phyloP scores from a whole-genome alignment of 192 early-diverging fungal species.

The Podila epicladia region DNA sequence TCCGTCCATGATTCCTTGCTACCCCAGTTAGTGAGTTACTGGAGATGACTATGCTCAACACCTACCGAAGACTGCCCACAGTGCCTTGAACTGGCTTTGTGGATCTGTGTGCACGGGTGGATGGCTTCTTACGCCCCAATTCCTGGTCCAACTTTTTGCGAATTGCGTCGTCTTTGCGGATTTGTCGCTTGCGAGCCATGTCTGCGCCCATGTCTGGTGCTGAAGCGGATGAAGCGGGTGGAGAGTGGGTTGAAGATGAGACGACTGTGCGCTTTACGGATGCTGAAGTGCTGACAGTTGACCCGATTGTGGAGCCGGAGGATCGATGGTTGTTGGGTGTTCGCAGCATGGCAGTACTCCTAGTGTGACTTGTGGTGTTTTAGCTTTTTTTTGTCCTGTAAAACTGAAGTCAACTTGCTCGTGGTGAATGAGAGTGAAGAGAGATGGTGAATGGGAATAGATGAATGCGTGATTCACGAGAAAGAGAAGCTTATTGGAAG shows the following conservation, averaged over 20 bases:
- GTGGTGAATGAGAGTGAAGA: background rate
- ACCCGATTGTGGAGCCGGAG: background rate
- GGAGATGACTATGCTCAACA: background rate
- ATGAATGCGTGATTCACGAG: background rate
- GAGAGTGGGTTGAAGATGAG: background rate
- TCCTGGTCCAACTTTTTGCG: conserved; percentile 78
- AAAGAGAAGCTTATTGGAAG: background rate
- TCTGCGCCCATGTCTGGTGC: background rate
- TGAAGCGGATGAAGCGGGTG: background rate
- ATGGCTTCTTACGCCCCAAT: conserved; percentile 48
- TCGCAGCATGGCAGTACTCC: background rate
- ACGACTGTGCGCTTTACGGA: background rate
- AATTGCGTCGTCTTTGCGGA: conserved; percentile 64
- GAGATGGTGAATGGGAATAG: background rate
- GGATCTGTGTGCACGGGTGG: conserved; percentile 22
- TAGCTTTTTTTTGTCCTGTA: background rate
- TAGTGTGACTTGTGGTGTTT: background rate
- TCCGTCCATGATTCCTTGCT: conserved; percentile 9
- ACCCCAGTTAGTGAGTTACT: too few species aligned
- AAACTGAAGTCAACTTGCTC: background rate
- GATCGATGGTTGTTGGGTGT: background rate
- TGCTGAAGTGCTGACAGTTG: background rate
- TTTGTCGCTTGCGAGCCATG: conserved; percentile 42
- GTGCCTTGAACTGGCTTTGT: conserved; percentile 51
- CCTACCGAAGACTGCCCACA: conserved; percentile 44